Conservation (phyloP, 2,329 filamentous ascomycete genomes). For the Pyricularia sp. region DNA sequence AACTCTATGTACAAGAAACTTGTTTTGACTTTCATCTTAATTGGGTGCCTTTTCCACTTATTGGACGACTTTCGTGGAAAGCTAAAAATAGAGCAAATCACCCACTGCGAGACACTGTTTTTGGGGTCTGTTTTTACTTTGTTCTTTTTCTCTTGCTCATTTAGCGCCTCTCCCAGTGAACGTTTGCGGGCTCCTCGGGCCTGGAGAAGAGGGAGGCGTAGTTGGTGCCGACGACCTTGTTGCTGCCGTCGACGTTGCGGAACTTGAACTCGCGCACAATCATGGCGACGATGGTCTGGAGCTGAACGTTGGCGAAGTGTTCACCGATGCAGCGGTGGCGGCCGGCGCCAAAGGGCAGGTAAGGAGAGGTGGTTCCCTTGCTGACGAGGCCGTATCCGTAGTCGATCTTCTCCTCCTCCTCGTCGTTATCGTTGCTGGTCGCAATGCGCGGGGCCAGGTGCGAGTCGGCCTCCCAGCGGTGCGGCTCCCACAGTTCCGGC, state of each 20-base stretch:
- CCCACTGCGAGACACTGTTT: neutral
- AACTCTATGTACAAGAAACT: neutral
- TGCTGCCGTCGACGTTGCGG: constrained; percentile 61
- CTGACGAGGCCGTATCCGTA: constrained; percentile 90
- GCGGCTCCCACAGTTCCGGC: constrained; percentile 76
- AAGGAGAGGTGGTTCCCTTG: constrained; percentile 83
- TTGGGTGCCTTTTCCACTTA: neutral
- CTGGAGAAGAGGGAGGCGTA: constrained; percentile 65
- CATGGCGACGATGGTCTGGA: constrained; percentile 74
- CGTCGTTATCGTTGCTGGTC: constrained; percentile 25
- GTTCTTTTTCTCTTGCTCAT: neutral
- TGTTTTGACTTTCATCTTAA: neutral
- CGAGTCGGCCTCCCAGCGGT: constrained; percentile 60
- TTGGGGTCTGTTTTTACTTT: neutral
- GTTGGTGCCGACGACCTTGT: constrained; percentile 58
- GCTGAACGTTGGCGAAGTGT: constrained; percentile 89
- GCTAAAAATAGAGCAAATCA: too few species aligned
- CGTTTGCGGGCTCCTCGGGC: constrained; percentile 59
- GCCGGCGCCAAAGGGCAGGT: constrained; percentile 89
- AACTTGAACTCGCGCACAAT: constrained; percentile 75
- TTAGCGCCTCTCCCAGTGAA: constrained; percentile 63
- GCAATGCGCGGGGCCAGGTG: neutral
- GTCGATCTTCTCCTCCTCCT: constrained; percentile 70
- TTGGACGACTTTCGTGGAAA: neutral
- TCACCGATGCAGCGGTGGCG: constrained; percentile 93